A percentile compares a stretch with the other conserved stretches of the same genome.
These are phyloP conservation scores for Trichophyton schoenleinii DNA, from an alignment of 2,329 filamentous ascomycete species.

Conservation along the genomic window DNA sequence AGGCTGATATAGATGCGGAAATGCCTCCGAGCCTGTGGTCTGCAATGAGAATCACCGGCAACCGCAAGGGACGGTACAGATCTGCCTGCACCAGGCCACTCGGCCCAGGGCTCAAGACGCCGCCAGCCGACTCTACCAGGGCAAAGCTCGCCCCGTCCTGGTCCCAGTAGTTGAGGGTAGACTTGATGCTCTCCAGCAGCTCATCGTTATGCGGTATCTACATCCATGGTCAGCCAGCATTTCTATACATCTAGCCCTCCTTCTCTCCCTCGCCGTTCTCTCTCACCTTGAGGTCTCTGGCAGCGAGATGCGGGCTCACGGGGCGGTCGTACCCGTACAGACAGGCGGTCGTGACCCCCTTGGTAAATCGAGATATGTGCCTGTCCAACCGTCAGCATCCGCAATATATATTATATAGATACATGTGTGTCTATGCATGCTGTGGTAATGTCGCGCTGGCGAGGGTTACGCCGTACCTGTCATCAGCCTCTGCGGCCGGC, in stretches of 20 bases:
- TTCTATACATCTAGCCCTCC: too few species aligned
- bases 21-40: conserved; percentile 69
- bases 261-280: background rate
- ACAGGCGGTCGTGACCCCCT: conserved; percentile 44
- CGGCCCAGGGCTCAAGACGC: conserved; percentile 66
- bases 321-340: conserved; percentile 62
- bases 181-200: conserved; percentile 39
- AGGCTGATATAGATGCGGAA: conserved; percentile 65
- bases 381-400: conserved; percentile 26
- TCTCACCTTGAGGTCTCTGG: conserved; percentile 37
- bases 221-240: conserved; percentile 4
- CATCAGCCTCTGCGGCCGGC: conserved; percentile 55
- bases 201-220: conserved; percentile 41
- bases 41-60: conserved; percentile 61
- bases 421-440: too few species aligned
- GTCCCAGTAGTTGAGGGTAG: conserved; percentile 25
- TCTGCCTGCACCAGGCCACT: conserved; percentile 67
- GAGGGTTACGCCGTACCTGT: conserved; percentile 38
- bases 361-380: conserved; percentile 50
- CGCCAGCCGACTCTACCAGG: conserved; percentile 63
- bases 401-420: background rate
- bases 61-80: conserved; percentile 59
- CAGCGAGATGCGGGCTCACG: conserved; percentile 67
- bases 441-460: background rate
- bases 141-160: conserved; percentile 10